Evolutionary conservation across 2,329 filamentous ascomycete genomes (phyloP).

Genomic region (Verticillium longisporum): DNA sequence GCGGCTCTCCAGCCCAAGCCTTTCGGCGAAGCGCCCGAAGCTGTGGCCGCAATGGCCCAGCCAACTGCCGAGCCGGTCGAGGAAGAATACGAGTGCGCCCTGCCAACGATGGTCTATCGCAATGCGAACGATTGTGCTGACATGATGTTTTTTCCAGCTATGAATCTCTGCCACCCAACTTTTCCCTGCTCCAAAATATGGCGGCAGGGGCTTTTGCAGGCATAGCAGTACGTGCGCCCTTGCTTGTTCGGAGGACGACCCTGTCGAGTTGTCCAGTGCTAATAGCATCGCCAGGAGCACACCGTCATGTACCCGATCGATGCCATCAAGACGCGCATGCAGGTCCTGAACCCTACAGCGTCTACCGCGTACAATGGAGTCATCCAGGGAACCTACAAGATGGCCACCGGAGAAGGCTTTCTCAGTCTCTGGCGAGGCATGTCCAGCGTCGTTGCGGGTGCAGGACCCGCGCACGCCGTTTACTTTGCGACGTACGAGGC

Average conservation of each 20-base stretch:
- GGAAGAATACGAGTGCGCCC: conserved; percentile 56
- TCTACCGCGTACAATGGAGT: conserved; percentile 82
- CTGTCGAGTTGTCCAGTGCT: not conserved
- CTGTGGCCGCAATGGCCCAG: conserved; percentile 65
- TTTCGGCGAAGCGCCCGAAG: conserved; percentile 57
- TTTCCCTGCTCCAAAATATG: conserved; percentile 93
- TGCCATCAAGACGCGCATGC: conserved; percentile 98
- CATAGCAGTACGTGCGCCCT: conserved; percentile 63
- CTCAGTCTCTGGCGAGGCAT: conserved; percentile 93
- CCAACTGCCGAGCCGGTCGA: conserved; percentile 56
- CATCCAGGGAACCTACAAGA: conserved; percentile 86
- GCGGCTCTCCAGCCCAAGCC: conserved; percentile 52
- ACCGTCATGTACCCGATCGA: conserved; percentile 99
- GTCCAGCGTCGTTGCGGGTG: conserved; percentile 91
- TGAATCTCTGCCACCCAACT: conserved; percentile 90
- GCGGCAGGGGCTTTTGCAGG: conserved; percentile 92
- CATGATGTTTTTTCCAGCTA: conserved; percentile 47
- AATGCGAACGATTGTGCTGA: conserved; percentile 1
- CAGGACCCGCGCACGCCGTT: conserved; percentile 92
- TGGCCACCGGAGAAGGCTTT: conserved; percentile 83
- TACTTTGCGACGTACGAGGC: conserved; percentile 98
- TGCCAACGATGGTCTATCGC: not conserved
- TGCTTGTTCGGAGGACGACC: too few species aligned
- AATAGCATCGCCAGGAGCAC: conserved; percentile 62
- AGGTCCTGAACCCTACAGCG: conserved; percentile 80